Evolutionary conservation across 2,329 filamentous ascomycete species (phyloP).

Genomic region (Ophiostoma ips): DNA sequence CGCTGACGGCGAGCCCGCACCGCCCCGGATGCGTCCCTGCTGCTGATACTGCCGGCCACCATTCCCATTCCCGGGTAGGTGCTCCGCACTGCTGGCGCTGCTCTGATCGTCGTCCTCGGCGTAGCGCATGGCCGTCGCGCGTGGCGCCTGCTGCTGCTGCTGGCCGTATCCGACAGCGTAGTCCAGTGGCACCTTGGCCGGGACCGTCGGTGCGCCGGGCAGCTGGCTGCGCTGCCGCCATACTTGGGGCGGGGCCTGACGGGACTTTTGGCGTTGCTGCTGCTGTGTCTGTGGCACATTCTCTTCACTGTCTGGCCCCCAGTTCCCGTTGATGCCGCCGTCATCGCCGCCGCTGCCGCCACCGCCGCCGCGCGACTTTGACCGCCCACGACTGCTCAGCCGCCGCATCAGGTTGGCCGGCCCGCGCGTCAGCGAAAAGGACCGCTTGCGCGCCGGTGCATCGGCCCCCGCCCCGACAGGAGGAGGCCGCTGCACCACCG

Average conservation of each 20-base stretch:
- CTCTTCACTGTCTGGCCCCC: slow-evolving; percentile 31
- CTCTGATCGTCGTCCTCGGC: slow-evolving; percentile 18
- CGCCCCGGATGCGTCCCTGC: slow-evolving; percentile 8
- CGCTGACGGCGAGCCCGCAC: slow-evolving; percentile 13
- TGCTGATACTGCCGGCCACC: background rate
- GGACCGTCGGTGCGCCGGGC: background rate
- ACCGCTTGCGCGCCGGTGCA: background rate
- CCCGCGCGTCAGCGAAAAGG: slow-evolving; percentile 42
- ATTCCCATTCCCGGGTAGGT: slow-evolving; percentile 13
- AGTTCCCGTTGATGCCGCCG: slow-evolving; percentile 42
- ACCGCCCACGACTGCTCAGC: slow-evolving; percentile 27
- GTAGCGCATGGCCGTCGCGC: background rate
- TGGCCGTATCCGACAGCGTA: background rate
- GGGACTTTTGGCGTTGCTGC: background rate
- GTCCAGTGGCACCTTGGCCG: slow-evolving; percentile 1
- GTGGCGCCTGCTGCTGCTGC: background rate
- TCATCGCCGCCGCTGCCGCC: too few relatives aligned
- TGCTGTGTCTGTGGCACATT: slow-evolving; percentile 10
- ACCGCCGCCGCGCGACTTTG: too few relatives aligned
- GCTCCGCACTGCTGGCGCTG: slow-evolving; percentile 13
- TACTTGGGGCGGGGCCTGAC: background rate
- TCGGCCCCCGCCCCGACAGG: background rate
- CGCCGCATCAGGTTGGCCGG: slow-evolving; percentile 18
- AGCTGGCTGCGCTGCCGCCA: background rate
- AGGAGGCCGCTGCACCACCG: slow-evolving; percentile 19